phyloP scores from a whole-genome alignment of 2,329 filamentous ascomycete species.

The Alternaria infectoria region DNA sequence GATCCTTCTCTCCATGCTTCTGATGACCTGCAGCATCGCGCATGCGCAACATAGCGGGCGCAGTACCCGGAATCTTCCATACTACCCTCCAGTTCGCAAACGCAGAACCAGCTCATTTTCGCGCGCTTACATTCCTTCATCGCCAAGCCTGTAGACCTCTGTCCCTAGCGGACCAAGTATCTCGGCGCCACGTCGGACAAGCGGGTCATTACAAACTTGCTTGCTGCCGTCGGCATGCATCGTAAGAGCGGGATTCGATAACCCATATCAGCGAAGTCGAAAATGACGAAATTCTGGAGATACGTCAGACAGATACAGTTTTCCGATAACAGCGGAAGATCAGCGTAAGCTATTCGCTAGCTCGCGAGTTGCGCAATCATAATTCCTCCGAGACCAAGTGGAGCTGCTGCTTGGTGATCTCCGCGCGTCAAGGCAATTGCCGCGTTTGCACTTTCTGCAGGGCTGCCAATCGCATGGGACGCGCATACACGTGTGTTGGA shows the following conservation, averaged over 20 bases:
- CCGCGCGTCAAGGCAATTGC: background rate
- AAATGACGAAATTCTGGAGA: background rate
- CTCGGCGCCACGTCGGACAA: conserved; percentile 10
- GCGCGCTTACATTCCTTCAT: background rate
- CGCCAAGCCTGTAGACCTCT: background rate
- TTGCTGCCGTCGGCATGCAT: background rate
- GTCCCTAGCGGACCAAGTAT: background rate
- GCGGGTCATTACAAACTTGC: background rate
- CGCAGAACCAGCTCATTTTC: background rate
- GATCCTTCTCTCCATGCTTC: background rate
- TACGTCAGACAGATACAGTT: conserved; percentile 7
- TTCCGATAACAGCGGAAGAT: conserved; percentile 5
- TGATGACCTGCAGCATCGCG: background rate
- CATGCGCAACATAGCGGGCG: background rate
- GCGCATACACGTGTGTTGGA: background rate
- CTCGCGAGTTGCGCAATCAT: conserved; percentile 7
- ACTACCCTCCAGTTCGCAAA: background rate
- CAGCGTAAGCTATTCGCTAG: conserved; percentile 1
- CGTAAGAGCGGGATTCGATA: conserved; percentile 1
- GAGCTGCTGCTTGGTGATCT: conserved; percentile 1
- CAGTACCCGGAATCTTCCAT: background rate
- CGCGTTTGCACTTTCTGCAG: conserved; percentile 1
- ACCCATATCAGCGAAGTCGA: background rate
- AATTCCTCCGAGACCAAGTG: background rate
- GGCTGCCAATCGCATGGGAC: conserved; percentile 5